Evolutionary conservation across 2,329 filamentous ascomycete species (phyloP), one percentile per base, ranked within the genome.

Genomic region (Cercospora canescens): DNA sequence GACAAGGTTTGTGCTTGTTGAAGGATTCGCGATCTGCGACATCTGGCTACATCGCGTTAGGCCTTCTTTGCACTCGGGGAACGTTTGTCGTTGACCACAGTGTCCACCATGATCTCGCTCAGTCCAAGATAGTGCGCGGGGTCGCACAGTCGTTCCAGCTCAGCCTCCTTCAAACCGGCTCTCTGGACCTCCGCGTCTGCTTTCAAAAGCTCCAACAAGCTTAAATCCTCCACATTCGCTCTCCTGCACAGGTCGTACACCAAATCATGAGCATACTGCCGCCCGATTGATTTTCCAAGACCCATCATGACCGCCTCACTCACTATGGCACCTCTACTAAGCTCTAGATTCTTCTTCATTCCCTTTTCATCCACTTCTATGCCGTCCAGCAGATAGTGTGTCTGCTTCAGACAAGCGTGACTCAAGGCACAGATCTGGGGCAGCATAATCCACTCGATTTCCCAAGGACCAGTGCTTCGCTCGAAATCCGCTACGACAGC

Each of bases 221-320:
- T 65, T 55, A 52, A 68, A 11, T 68, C 66, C 45, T 71, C 67
- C 26, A 68, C 41, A 52, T 67, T 58, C 16, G 73, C 73, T 55
- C 58, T 60, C 32, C 72, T 61, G 70, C 78, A 79, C 63, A 74
- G 67, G n/a, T 74, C 76, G 62, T 80, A 79, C 66, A 75, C 74
- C 7, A 78, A 70, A 18, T 76, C 77, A 64, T 80, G 78, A 63
- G 69, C 73, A 26, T 74, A 74, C 56, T 76, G 78, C 30, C 70
- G 74, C 3, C 77, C 78, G 14, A 78, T 74, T 9, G 70, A 75
- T 60, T 76, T 77, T 6, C 72, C 73, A 56, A 79, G 73, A 34
- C 77, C 76, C 62, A 78, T 80, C 73, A 79, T 79, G 63, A 79
- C 79, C 52, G 77, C 79, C 64, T 78, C 78, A 8, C 71, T 74